These are phyloP conservation scores for Sphaerostilbella broomeana DNA, from an alignment of 2,329 filamentous ascomycete genomes.

Conservation along the genomic window DNA sequence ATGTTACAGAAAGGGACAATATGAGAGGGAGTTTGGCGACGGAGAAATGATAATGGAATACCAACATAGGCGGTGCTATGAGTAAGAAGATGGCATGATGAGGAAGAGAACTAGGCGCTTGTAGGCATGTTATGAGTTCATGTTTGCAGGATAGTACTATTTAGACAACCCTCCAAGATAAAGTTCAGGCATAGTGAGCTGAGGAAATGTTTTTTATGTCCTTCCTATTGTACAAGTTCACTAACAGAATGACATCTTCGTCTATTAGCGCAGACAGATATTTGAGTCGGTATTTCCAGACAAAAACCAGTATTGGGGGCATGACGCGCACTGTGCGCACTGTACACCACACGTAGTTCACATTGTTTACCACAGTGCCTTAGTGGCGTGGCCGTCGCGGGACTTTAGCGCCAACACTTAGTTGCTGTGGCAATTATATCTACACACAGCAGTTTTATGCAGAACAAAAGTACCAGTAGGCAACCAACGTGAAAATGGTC, in stretches of 20 bases:
- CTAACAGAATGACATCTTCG: too few relatives aligned
- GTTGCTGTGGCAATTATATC: conserved; percentile 28
- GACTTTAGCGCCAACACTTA: conserved; percentile 8
- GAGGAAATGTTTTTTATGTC: conserved; percentile 1
- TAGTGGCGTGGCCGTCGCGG: background rate
- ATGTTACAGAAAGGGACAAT: too few relatives aligned
- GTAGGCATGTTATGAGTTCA: conserved; percentile 3
- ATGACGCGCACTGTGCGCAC: conserved; percentile 8
- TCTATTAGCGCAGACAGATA: too few relatives aligned
- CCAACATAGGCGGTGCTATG: conserved; percentile 1
- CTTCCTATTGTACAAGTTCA: too few relatives aligned
- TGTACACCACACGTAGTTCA: conserved; percentile 1
- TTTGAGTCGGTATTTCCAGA: background rate
- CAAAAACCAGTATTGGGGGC: too few relatives aligned
- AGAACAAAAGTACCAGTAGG: conserved; percentile 8
- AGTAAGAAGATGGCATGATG: conserved; percentile 1
- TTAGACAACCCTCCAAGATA: conserved; percentile 6
- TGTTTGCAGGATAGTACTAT: conserved; percentile 7
- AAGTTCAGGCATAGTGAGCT: conserved; percentile 11
- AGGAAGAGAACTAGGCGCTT: conserved; percentile 8
- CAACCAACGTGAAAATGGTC: conserved; percentile 16
- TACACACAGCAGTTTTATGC: conserved; percentile 13
- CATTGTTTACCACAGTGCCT: conserved; percentile 13
- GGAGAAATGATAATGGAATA: conserved; percentile 7
- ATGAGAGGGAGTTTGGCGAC: background rate